Evolutionary conservation across 495 filamentous ascomycete genomes (phyloP).

Genomic region (Stereocaulon alpinum): DNA sequence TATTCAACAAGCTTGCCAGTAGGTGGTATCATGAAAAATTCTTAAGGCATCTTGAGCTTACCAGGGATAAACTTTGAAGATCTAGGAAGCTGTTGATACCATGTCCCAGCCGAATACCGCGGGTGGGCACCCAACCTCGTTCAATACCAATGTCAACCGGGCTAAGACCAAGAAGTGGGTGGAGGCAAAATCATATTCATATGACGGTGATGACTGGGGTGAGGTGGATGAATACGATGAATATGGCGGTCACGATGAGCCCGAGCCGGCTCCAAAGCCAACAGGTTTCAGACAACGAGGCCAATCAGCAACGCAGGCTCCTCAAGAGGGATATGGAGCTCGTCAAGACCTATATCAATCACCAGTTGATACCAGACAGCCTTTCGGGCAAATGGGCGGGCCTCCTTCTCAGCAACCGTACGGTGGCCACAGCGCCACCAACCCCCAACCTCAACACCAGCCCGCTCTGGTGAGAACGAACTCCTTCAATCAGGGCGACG

Average conservation of each 20-base stretch:
- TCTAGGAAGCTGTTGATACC: neutral
- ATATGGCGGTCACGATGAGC: slow-evolving; percentile 45
- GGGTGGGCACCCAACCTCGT: slow-evolving; percentile 41
- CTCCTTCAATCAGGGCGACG: slow-evolving; percentile 44
- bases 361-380: slow-evolving; percentile 8
- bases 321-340: slow-evolving; percentile 6
- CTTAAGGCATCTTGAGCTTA: neutral
- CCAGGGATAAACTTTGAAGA: neutral
- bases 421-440: slow-evolving; percentile 16
- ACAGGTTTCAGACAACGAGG: slow-evolving; percentile 32
- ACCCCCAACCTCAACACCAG: slow-evolving; percentile 11
- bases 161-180: slow-evolving; percentile 93
- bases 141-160: slow-evolving; percentile 75
- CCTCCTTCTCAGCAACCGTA: slow-evolving; percentile 12
- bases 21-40: neutral
- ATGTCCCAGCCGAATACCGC: slow-evolving; percentile 20
- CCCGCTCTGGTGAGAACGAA: slow-evolving; percentile 19
- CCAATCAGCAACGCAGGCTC: slow-evolving; percentile 22
- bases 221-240: slow-evolving; percentile 73
- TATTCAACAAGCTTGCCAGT: too few relatives aligned
- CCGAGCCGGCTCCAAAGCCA: slow-evolving; percentile 34
- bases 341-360: slow-evolving; percentile 12
- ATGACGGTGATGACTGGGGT: slow-evolving; percentile 93
- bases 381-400: neutral
- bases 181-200: slow-evolving; percentile 75